A percentile compares a stretch with the other conserved stretches of the same genome.
phyloP scores from a whole-genome alignment of 2,329 filamentous ascomycete species.

The Cladobotryum protrusum region DNA sequence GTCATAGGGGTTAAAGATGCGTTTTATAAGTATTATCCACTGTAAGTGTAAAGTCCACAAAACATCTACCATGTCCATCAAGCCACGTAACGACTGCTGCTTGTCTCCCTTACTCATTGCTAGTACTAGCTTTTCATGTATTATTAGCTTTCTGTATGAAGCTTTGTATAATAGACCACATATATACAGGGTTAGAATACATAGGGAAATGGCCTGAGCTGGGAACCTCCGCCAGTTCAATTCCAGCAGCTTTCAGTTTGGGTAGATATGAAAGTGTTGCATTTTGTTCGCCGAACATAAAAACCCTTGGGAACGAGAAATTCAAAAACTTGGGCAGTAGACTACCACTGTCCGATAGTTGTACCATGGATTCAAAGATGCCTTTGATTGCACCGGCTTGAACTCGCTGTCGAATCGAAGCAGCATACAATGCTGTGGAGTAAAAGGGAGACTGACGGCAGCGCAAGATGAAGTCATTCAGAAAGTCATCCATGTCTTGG shows the following conservation, averaged over 20 bases:
- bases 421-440: conserved; percentile 14
- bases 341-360: conserved; percentile 15
- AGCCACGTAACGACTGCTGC: not conserved
- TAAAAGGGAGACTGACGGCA: conserved; percentile 11
- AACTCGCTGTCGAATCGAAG: conserved; percentile 13
- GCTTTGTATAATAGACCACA: conserved; percentile 24
- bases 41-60: not conserved
- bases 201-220: conserved; percentile 21
- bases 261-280: conserved; percentile 14
- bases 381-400: conserved; percentile 13
- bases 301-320: conserved; percentile 14
- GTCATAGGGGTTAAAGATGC: not conserved
- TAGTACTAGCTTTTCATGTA: not conserved
- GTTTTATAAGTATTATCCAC: not conserved
- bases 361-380: conserved; percentile 22
- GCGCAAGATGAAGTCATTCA: conserved; percentile 10
- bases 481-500: not conserved
- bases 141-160: not conserved
- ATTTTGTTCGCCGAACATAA: conserved; percentile 17
- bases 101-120: not conserved
- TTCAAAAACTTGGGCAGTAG: conserved; percentile 15
- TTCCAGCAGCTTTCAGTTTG: conserved; percentile 6
- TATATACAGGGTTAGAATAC: conserved; percentile 23
- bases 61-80: not conserved
- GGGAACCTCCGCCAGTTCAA: conserved; percentile 19